Conservation (phyloP, 2,329 filamentous ascomycete species). For the Polychaeton citri region DNA sequence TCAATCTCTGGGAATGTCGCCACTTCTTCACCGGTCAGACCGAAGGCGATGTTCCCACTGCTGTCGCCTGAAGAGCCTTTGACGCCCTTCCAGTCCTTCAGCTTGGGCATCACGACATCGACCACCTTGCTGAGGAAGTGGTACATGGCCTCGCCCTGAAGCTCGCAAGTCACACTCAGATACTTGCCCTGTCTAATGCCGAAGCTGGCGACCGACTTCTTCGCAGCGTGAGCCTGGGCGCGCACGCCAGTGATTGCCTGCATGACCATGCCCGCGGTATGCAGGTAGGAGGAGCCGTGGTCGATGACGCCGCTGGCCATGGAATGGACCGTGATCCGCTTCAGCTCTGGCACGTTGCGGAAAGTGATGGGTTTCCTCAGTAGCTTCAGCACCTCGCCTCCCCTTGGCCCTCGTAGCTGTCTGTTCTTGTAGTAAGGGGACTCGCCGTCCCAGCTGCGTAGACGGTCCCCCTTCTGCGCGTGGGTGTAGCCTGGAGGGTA, state of each 20-base stretch:
- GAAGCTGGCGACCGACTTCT: conserved; percentile 61
- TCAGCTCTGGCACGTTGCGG: conserved; percentile 71
- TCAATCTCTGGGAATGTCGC: conserved; percentile 87
- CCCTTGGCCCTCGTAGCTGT: conserved; percentile 70
- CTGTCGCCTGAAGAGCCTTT: conserved; percentile 67
- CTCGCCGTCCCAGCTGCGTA: conserved; percentile 77
- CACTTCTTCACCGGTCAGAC: conserved; percentile 61
- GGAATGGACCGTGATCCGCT: conserved; percentile 67
- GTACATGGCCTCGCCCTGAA: conserved; percentile 69
- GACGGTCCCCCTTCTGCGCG: conserved; percentile 45
- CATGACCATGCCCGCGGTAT: conserved; percentile 70
- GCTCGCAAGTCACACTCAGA: conserved; percentile 61
- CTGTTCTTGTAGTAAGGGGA: conserved; percentile 93
- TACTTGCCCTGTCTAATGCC: conserved; percentile 57
- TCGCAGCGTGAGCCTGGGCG: conserved; percentile 56
- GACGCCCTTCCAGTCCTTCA: conserved; percentile 92
- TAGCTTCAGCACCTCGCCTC: conserved; percentile 56
- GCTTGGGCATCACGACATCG: conserved; percentile 79
- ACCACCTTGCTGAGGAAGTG: conserved; percentile 85
- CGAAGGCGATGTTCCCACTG: conserved; percentile 76
- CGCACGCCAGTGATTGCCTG: conserved; percentile 75
- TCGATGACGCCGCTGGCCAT: conserved; percentile 54
- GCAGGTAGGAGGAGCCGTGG: conserved; percentile 56
- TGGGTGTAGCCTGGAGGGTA: conserved; percentile 60
- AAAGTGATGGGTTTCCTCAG: conserved; percentile 58